Evolutionary conservation across 345 rosid species (phyloP), one percentile per base, ranked within the genome.

Genomic region (Firmiana major): DNA sequence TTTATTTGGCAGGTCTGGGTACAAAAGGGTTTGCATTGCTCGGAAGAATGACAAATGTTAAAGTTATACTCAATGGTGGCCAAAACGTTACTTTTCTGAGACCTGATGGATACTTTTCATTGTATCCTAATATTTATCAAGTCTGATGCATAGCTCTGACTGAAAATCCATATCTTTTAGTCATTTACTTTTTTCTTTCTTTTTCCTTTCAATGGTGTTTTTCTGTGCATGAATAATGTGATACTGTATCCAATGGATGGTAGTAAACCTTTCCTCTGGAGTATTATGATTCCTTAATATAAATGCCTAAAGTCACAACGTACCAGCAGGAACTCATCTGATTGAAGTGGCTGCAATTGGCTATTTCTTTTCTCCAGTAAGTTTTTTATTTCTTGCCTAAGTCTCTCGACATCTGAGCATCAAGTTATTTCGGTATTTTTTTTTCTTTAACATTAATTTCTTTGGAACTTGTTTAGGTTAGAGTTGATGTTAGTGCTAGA

Each of bases 401-500:
- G 17, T 71, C 60, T 71, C 45, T 19, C 0, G 7, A 53, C 43
- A 66, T 65, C 15, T 54, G 3, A 10, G 6, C 49, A 19, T 17
- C 21, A 28, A 49, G 26, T n/a, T 6, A 28, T 31, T 63, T 24
- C 16, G 17, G 6, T 31, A 19, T 21, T 10, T 64, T 21, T 10
- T 64, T 65, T 24, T 54, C 16, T 16, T 13, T 15, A 46, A 36
- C 13, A 31, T 64, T 31, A 81, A 77, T 57, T 46, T 26, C 79
- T 26, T 65, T 70, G 46, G 19, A 73, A 75, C 2, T 45, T 79
- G 71, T 64, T 78, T 83, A 96, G 99, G 97, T 96, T 45, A 88
- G 98, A 81, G 94, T 96, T 74, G 99, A 96, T 90, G 98, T 93
- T 80, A 96, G 99, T 69, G 94, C 98, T 80, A 87, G 98, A 84